Evolutionary conservation across 2,329 filamentous ascomycete species (phyloP).

Genomic region (Onygenales sp.): DNA sequence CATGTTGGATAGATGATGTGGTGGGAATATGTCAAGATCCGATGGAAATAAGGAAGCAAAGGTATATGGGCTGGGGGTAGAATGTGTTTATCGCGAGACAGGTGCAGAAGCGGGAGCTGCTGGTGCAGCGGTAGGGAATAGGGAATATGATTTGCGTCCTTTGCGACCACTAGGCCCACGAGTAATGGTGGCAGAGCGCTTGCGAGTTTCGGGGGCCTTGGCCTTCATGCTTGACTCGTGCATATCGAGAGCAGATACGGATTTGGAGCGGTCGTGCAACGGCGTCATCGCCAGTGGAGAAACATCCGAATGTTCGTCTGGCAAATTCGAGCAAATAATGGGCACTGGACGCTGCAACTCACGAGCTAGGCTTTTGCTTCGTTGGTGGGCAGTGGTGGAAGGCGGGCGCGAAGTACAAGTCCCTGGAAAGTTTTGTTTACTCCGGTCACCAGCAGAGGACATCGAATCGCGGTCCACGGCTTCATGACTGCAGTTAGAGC

Average conservation of each 20-base stretch:
- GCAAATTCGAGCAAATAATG: conserved; percentile 17
- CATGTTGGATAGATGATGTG: background rate
- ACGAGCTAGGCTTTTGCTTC: conserved; percentile 27
- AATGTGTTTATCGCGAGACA: conserved; percentile 2
- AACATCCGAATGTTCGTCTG: conserved; percentile 19
- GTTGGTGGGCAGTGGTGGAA: conserved; percentile 22
- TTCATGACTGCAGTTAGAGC: conserved; percentile 31
- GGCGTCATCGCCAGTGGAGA: conserved; percentile 13
- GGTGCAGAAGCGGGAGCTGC: conserved; percentile 6
- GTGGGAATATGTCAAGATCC: background rate
- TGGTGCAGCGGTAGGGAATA: conserved; percentile 26
- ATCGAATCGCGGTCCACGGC: conserved; percentile 14
- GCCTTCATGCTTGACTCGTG: conserved; percentile 12
- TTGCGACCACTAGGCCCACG: conserved; percentile 24
- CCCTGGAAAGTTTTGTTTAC: conserved; percentile 15
- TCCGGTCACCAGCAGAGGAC: conserved; percentile 18
- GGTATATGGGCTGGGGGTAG: background rate
- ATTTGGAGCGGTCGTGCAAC: conserved; percentile 28
- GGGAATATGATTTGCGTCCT: conserved; percentile 35
- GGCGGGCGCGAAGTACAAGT: conserved; percentile 8
- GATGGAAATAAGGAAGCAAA: conserved; percentile 5
- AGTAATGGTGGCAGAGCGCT: conserved; percentile 14
- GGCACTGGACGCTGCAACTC: conserved; percentile 21
- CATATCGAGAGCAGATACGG: conserved; percentile 24
- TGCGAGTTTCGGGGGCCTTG: conserved; percentile 12